Evolutionary conservation across 768 basidiomycete species (phyloP), one percentile per base, ranked within the genome.

Genomic region (Collybiopsis luxurians): DNA sequence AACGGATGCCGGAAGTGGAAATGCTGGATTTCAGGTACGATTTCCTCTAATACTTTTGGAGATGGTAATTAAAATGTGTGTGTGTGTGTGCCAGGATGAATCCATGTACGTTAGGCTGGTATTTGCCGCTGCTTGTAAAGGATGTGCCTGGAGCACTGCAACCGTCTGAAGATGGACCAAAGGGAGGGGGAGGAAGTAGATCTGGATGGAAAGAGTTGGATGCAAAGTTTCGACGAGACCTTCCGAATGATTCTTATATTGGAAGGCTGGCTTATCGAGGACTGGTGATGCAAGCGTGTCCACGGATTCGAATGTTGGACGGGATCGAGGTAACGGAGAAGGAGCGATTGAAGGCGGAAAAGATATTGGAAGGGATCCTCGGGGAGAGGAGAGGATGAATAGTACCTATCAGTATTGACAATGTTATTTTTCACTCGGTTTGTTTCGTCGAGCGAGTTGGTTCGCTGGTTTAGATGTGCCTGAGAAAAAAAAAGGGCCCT

Each of bases 81-180:
- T 40, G 23, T 51, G 24, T 42, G 48, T 48, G 43, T 57, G 52
- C 34, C 53, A 81, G 80, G 68, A 97, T 98, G 94, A 99, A 99
- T 67, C 95, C 97, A 53, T 93, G 90, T 63, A 98, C 95, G 19
- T 85, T 98, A 11, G 92, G 92, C 5, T 96, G 93, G 89, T 98
- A 99, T 71, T 79, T 97, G 31, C 94, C 97, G 23, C 73, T 98
- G 57, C 79, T 95, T 51, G 84, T 90, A 57, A 77, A 81, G 62
- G 85, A 86, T 63, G 75, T 82, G 52, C 83, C 83, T 63, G 86
- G 84, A 10, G 87, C 83, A 57, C 68, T 87, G 64, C 84, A 87
- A 64, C 84, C 86, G 30, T 83, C 82, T 21, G 83, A 82, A 54
- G 66, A 61, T 45, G 59, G 39, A 58, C 63, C 56, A 38, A 68